A percentile compares a stretch with the other conserved stretches of the same genome.
phyloP scores from a whole-genome alignment of 1,284 basidiomycete genomes.

The Trametes pubescens region DNA sequence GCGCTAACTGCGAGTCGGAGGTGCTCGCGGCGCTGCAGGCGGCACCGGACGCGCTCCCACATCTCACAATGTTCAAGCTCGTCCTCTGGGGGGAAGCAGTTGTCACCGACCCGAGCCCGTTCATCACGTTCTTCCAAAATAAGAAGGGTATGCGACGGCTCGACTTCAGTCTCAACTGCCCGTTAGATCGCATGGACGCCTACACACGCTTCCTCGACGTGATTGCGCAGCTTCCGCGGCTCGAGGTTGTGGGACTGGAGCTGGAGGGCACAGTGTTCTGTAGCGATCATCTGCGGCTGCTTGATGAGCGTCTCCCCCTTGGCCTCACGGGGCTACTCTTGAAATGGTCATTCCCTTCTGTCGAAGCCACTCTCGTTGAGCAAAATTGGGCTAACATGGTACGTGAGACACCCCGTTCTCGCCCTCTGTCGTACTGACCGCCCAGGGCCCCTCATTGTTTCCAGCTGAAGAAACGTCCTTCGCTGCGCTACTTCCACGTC shows the following conservation, averaged over 20 bases:
- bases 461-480: conserved; percentile 4
- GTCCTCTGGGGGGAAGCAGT: background rate
- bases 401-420: background rate
- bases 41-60: conserved; percentile 13
- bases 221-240: conserved; percentile 2
- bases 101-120: background rate
- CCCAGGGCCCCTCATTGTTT: background rate
- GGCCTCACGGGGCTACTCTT: conserved; percentile 12
- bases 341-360: background rate
- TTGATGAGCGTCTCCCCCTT: background rate
- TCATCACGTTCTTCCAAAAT: conserved; percentile 13
- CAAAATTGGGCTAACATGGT: background rate
- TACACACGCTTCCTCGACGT: background rate
- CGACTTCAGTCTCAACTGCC: conserved; percentile 12
- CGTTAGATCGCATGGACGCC: background rate
- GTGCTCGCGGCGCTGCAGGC: conserved; percentile 5
- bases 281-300: background rate
- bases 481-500: conserved; percentile 16
- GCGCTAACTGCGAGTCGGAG: background rate
- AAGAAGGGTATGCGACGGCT: conserved; percentile 16
- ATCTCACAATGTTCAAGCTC: conserved; percentile 24
- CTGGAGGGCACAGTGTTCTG: background rate
- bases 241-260: conserved; percentile 18
- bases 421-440: background rate
- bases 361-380: background rate